Percentiles rank a stretch among this genome's conserved stretches.
phyloP scores from a whole-genome alignment of 495 filamentous ascomycete genomes.

The Penicillium daleae region DNA sequence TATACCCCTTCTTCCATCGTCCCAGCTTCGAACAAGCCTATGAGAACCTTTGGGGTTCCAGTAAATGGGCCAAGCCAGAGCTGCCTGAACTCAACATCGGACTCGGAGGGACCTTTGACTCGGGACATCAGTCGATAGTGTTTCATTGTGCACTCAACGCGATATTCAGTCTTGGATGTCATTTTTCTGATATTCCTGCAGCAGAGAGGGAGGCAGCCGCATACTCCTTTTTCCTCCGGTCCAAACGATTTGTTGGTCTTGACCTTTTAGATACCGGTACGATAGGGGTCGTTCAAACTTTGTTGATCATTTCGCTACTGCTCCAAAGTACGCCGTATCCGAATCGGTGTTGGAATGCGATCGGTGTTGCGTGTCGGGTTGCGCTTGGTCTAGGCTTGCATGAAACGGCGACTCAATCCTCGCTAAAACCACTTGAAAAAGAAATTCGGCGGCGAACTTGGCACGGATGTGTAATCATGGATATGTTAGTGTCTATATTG shows the following conservation, averaged over 20 bases:
- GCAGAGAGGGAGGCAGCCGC: conserved; percentile 40
- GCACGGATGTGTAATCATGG: conserved; percentile 54
- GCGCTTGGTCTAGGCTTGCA: conserved; percentile 54
- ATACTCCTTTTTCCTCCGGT: conserved; percentile 49
- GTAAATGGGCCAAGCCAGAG: conserved; percentile 25
- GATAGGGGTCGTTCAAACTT: conserved; percentile 50
- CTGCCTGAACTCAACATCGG: conserved; percentile 40
- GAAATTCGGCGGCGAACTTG: conserved; percentile 52
- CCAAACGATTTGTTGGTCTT: conserved; percentile 48
- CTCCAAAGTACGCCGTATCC: conserved; percentile 53
- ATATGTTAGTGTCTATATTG: conserved; percentile 37
- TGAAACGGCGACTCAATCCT: conserved; percentile 30
- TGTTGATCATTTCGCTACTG: conserved; percentile 47
- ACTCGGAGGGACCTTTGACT: conserved; percentile 45
- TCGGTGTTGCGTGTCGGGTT: conserved; percentile 52
- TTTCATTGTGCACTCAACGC: conserved; percentile 51
- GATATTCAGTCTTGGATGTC: conserved; percentile 49
- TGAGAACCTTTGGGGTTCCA: conserved; percentile 43
- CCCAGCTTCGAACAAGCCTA: conserved; percentile 48
- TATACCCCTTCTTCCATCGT: conserved; percentile 53
- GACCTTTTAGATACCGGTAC: conserved; percentile 49
- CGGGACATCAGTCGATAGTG: conserved; percentile 41
- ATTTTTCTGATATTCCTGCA: conserved; percentile 46
- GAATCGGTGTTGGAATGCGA: conserved; percentile 49
- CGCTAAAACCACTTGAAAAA: conserved; percentile 37